Base-by-base conservation (phyloP, 768 basidiomycete genomes). In the Phanerochaete carnosa region DNA sequence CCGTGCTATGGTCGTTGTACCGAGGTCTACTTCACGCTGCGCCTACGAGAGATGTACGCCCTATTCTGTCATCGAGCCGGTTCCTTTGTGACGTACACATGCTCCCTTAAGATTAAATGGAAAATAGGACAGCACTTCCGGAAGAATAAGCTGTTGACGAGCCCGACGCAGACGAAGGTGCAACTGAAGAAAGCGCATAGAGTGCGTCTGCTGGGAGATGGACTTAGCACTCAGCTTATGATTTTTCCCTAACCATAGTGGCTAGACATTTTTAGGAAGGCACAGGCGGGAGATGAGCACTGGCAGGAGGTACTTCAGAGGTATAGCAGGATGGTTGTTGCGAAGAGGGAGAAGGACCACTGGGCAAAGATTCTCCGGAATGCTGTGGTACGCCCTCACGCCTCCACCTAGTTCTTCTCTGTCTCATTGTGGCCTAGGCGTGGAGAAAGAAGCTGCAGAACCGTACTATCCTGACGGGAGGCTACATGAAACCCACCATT, bases 1-100 rank as follows among this genome's bases (percentile, higher is more conserved):
- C 94, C 2, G 93, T 91, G 0, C 71, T 89, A 65, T 92, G 90
- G 89, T 72, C 78, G 0, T 74, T 95, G 4, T 95, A 94, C 70
- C 81, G 92, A 23, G 83, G 84, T 3, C 77, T 95, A 15, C 72
- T 91, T 51, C 74, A 79, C 29, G 66, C 79, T 43, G 79, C 89
- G 6, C 82, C 84, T 0, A 78, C 78, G 15, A 78, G 81, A 28
- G 76, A 83, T 68, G 89, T 90, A 65, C 57, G 83, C 58, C 43
- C 45, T 6, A 26, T 52, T 60, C 9, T n/a, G 16, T 11, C 26
- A 1, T 26, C 3, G 22, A 9, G 5, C 39, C 26, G 1, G 43
- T 9, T 46, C 1, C 29, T 19, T n/a, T 28, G 32, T n/a, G 2
- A 45, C 45, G 54, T n/a, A 33, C 19, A 11, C 25, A 19, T 6